Evolutionary conservation across 495 filamentous ascomycete species (phyloP), one percentile per base, ranked within the genome.

Genomic region (Jackrogersella minutella): DNA sequence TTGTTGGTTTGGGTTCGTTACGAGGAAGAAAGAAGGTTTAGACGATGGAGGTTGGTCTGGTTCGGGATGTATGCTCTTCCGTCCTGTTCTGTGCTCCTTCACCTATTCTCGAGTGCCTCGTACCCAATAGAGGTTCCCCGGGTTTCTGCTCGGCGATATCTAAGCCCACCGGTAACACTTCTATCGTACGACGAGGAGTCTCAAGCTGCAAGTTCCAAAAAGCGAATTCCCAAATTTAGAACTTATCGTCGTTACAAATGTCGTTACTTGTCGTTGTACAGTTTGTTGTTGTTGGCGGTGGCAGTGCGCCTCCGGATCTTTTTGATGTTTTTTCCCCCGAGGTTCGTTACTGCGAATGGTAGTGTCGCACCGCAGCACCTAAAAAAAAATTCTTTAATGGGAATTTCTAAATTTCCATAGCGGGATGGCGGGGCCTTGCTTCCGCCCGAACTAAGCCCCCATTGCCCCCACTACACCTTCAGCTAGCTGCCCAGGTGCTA

Each of bases 351-450:
- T 52, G 17, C 33, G 6, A 36, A 21, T n/a, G 6, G 28, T 59
- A 11, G 31, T 26, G 62, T 65, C 31, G 62, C 62, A 65, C 62
- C 5, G 47, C 62, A 65, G 62, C 7, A 54, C 9, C 21, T 9
- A 33, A 39, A 33, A 47, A 31, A 1, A 21, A 10, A 40, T 7
- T 30, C 7, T 7, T 30, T 3, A 50, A 41, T 19, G 37, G 52
- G 16, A 22, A 24, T 40, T 36, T 64, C 46, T 44, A 62, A 55
- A 47, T 46, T 54, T 62, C 13, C 16, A 36, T 44, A 56, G 52
- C 34, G 52, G 22, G 36, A 19, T 19, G 33, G 50, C 40, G 59
- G 49, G 59, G 16, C 34, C 46, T 47, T 24, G 44, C 26, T 31
- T 7, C 24, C 44, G 44, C 26, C 58, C 26, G 17, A 10, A 36